Base-by-base conservation (phyloP, 179 eudicot genomes). In the Silene coronaria region DNA sequence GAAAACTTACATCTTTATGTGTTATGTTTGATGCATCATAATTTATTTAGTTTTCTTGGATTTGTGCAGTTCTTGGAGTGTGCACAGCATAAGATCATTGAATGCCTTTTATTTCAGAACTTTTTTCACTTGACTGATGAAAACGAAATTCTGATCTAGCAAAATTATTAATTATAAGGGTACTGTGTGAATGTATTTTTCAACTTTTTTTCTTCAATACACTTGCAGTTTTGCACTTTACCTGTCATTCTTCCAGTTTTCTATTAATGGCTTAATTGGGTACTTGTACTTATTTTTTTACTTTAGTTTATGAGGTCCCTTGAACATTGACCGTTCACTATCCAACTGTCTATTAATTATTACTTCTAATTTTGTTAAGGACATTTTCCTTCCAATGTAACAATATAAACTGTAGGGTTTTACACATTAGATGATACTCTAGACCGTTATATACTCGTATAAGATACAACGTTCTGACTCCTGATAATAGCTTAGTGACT, bases 341-440 rank as follows among this genome's bases (percentile, higher is more conserved):
- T 85, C 73, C 84, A 83, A 83, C 86, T 77, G 86, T 77, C 83
- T 83, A 75, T 75, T 80, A 76, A 59, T 75, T 77, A 67, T 71
- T 73, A 38, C 46, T 38, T 9, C 46, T 38, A 32, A 32, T 4
- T 32, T 8, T 38, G 46, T 80, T 67, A 22, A 74, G 81, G 77
- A 83, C 83, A 73, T 38, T 76, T 82, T 66, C 55, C 78, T 70
- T 53, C 62, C 73, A 46, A 46, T n/a, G n/a, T n/a, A n/a, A n/a
- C n/a, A n/a, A n/a, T n/a, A n/a, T n/a, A n/a, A n/a, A 69, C 78
- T 62, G 63, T 24, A 62, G 78, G 81, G 28, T 77, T 27, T 81
- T 81, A 74, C 78, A 71, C 84, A 69, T 55, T 77, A 61, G 76
- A 74, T 74, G 8, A 68, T 69, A 38, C 46, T 36, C 2, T 38